phyloP scores from a whole-genome alignment of 805 yeast genomes.

The Scheffersomyces coipomensis region DNA sequence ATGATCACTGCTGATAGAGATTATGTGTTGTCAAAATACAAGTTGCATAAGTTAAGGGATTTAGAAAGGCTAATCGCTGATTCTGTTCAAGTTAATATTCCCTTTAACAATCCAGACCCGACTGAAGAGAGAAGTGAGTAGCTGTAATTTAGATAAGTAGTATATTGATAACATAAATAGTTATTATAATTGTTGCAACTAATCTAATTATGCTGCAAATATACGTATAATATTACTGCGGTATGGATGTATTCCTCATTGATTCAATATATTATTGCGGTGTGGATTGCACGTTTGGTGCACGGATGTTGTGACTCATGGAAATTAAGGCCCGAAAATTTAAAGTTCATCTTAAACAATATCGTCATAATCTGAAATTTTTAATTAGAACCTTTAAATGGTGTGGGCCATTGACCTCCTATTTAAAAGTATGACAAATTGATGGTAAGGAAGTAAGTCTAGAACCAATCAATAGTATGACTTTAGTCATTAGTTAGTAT shows the following conservation, averaged over 20 bases:
- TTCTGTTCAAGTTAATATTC: conserved; percentile 57
- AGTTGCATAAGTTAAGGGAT: conserved; percentile 54
- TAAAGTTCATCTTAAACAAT: conserved; percentile 54
- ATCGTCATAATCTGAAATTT: conserved; percentile 60
- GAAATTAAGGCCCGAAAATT: conserved; percentile 59
- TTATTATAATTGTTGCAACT: conserved; percentile 63
- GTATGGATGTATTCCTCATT: too few species aligned
- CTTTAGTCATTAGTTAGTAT: too few species aligned
- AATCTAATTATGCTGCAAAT: conserved; percentile 65
- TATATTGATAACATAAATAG: too few species aligned
- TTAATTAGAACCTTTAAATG: conserved; percentile 57
- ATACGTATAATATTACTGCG: conserved; percentile 60
- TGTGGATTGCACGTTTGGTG: too few species aligned
- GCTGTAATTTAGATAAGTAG: too few species aligned
- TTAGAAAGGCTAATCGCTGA: conserved; percentile 59
- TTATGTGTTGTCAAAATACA: conserved; percentile 56
- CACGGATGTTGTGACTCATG: conserved; percentile 68
- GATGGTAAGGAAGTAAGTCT: conserved; percentile 20
- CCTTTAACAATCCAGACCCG: conserved; percentile 63
- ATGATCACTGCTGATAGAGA: conserved; percentile 63
- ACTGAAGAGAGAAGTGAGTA: too few species aligned
- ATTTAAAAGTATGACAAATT: conserved; percentile 16
- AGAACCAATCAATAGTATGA: too few species aligned
- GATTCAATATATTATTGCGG: too few species aligned
- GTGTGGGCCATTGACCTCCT: conserved; percentile 38